Evolutionary conservation across 169 alveolate genomes (phyloP).

Genomic region (Plasmodium yoelii): DNA sequence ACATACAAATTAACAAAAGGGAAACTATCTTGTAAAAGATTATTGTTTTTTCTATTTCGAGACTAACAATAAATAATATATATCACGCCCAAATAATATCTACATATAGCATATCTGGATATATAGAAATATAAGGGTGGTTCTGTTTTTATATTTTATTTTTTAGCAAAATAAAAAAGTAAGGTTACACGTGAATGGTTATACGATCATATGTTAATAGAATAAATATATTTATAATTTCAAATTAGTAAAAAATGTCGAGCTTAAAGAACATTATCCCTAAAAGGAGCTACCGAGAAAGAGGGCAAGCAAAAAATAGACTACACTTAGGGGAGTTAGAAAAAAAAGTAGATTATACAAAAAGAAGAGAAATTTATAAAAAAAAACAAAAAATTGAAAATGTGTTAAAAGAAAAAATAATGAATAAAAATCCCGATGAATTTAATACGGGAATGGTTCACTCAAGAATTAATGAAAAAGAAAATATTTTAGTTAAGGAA

Average conservation of each 20-base stretch:
- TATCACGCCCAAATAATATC: too few species aligned
- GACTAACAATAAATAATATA: too few species aligned
- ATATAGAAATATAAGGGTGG: too few species aligned
- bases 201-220: too few species aligned
- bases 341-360: slow-evolving; percentile 62
- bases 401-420: slow-evolving; percentile 60
- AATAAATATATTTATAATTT: too few species aligned
- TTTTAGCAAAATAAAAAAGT: too few species aligned
- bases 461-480: slow-evolving; percentile 29
- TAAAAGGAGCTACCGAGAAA: slow-evolving; percentile 54
- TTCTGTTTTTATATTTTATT: too few species aligned
- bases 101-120: too few species aligned
- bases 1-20: too few species aligned
- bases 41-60: too few species aligned
- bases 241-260: slow-evolving; percentile 17
- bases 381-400: slow-evolving; percentile 64
- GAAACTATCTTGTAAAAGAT: too few species aligned
- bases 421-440: slow-evolving; percentile 66
- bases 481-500: slow-evolving; percentile 27
- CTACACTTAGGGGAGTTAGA: slow-evolving; percentile 69
- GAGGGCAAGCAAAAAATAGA: slow-evolving; percentile 68
- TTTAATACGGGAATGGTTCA: slow-evolving; percentile 72
- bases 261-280: slow-evolving; percentile 51
- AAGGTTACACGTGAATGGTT: too few species aligned
- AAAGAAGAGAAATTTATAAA: slow-evolving; percentile 63